Evolutionary conservation across 2,329 filamentous ascomycete species (phyloP).

Genomic region (Venturia asperata): DNA sequence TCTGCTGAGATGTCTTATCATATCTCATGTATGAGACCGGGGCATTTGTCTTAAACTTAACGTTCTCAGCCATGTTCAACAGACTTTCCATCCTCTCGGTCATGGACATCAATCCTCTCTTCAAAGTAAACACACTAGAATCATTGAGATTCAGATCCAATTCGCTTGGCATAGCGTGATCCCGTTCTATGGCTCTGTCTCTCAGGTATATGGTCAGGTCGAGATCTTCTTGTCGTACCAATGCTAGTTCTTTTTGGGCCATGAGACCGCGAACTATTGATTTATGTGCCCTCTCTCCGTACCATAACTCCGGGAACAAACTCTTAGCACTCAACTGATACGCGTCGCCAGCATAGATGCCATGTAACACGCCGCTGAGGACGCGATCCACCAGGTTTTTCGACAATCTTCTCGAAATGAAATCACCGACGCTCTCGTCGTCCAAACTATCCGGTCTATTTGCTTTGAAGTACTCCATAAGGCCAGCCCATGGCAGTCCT

Average conservation of each 20-base stretch:
- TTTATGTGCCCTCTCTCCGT: conserved; percentile 22
- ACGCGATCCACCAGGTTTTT: conserved; percentile 61
- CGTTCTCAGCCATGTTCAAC: conserved; percentile 49
- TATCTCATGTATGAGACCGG: conserved; percentile 22
- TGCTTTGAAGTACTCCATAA: conserved; percentile 29
- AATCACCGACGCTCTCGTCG: conserved; percentile 68
- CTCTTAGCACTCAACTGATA: conserved; percentile 61
- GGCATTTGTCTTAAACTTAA: conserved; percentile 48
- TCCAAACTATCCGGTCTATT: conserved; percentile 31
- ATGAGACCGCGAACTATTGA: conserved; percentile 20
- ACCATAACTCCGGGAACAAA: conserved; percentile 21
- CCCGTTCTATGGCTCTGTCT: neutral
- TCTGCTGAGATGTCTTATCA: neutral
- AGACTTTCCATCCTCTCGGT: conserved; percentile 47
- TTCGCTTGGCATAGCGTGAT: conserved; percentile 4
- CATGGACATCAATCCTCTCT: conserved; percentile 57
- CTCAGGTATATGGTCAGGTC: conserved; percentile 9
- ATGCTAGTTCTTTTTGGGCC: neutral
- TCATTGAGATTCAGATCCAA: conserved; percentile 21
- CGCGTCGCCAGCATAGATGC: conserved; percentile 87
- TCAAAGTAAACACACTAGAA: conserved; percentile 43
- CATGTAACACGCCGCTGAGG: conserved; percentile 69
- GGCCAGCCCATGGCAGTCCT: conserved; percentile 35
- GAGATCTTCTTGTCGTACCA: conserved; percentile 9
- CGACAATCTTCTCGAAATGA: conserved; percentile 50